These are phyloP conservation scores for Cladosporium sphaerospermum DNA, from an alignment of 2,329 filamentous ascomycete genomes.

Conservation along the genomic window DNA sequence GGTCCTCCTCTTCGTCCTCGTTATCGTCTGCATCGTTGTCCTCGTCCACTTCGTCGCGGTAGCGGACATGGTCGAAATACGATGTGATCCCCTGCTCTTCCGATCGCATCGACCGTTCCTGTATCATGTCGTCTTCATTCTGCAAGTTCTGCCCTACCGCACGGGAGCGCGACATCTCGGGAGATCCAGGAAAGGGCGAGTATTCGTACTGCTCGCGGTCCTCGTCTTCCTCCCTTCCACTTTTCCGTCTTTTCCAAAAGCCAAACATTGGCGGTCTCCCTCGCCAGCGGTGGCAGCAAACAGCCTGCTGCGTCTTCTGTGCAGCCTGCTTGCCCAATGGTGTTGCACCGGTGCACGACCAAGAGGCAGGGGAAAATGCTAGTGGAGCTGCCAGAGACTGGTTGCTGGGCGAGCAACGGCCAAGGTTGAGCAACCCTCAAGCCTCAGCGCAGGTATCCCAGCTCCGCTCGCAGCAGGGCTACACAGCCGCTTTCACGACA, in stretches of 20 bases:
- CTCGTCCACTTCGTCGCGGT: slow-evolving; percentile 9
- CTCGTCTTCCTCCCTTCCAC: background rate
- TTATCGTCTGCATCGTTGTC: slow-evolving; percentile 29
- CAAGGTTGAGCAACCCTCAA: too few species aligned
- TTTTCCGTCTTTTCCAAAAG: slow-evolving; percentile 8
- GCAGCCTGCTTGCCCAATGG: too few species aligned
- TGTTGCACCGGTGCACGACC: too few species aligned
- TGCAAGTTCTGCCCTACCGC: slow-evolving; percentile 16
- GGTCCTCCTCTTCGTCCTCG: slow-evolving; percentile 30
- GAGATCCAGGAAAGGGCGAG: slow-evolving; percentile 18
- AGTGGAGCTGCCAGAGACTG: too few species aligned
- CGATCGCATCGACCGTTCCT: slow-evolving; percentile 7
- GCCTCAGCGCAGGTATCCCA: too few species aligned
- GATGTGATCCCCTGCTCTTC: slow-evolving; percentile 5
- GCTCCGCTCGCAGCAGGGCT: background rate
- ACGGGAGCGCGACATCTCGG: slow-evolving; percentile 23
- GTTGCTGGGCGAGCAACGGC: too few species aligned
- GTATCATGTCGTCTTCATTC: slow-evolving; percentile 12
- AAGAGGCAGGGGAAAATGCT: too few species aligned
- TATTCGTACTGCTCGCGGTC: slow-evolving; percentile 7
- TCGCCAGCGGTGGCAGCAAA: background rate
- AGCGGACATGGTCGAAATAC: slow-evolving; percentile 16
- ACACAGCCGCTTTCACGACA: background rate
- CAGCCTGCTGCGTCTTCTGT: too few species aligned
- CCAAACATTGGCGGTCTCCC: background rate